Conservation (phyloP, 192 early-diverging fungal species). For the Funneliformis geosporum region DNA sequence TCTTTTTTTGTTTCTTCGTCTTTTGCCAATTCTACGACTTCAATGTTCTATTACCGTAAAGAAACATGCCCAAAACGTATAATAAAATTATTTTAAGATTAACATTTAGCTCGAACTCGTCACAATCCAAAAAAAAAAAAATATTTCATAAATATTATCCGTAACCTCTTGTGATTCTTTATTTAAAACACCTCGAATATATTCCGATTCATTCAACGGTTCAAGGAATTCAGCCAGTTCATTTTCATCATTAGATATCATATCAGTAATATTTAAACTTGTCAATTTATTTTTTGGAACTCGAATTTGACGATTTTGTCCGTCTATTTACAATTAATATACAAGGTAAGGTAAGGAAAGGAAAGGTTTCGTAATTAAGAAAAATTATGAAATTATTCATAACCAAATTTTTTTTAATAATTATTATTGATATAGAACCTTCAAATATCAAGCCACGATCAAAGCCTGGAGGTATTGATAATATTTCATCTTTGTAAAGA, state of each 20-base stretch:
- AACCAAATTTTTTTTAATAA: constrained; percentile 25
- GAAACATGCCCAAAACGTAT: not conserved
- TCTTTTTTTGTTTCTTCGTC: constrained; percentile 5
- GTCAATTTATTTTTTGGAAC: not conserved
- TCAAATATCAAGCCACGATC: constrained; percentile 63
- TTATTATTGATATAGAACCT: constrained; percentile 7
- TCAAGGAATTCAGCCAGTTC: constrained; percentile 37
- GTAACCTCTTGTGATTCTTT: not conserved
- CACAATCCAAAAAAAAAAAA: not conserved
- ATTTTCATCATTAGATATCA: constrained; percentile 39
- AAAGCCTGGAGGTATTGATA: constrained; percentile 71
- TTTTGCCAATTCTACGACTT: not conserved
- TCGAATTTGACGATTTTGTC: constrained; percentile 5
- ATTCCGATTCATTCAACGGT: not conserved
- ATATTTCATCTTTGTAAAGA: constrained; percentile 44
- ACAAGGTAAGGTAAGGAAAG: too few species aligned
- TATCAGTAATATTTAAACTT: constrained; percentile 44
- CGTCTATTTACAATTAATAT: not conserved
- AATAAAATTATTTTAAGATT: not conserved
- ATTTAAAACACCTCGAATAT: not conserved
- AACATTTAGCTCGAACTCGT: too few species aligned
- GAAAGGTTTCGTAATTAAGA: too few species aligned
- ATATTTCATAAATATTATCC: not conserved
- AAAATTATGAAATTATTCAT: not conserved
- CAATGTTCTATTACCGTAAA: not conserved